A percentile compares a stretch with the other conserved stretches of the same genome.
Evolutionary conservation across 2,329 filamentous ascomycete genomes (phyloP).

Genomic region (Septoria petroselini): DNA sequence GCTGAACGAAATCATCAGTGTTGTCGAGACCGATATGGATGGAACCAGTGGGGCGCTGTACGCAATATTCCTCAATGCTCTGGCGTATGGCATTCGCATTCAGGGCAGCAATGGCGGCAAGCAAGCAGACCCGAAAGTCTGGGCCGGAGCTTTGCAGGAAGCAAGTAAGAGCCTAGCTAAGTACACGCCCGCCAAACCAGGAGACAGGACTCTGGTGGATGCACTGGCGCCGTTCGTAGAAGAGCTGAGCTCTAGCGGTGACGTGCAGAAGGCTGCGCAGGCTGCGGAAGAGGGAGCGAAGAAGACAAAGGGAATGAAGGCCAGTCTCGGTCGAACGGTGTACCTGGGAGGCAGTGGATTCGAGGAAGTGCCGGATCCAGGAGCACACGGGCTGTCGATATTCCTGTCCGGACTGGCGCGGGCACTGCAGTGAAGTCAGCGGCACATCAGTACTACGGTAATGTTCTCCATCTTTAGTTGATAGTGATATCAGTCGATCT

Average conservation of each 20-base stretch:
- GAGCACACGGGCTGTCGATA: slow-evolving; percentile 73
- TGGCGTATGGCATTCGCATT: slow-evolving; percentile 65
- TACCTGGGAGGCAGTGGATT: slow-evolving; percentile 76
- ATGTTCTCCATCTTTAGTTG: neutral
- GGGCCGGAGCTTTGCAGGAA: slow-evolving; percentile 67
- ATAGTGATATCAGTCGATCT: too few relatives aligned
- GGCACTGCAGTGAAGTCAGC: slow-evolving; percentile 38
- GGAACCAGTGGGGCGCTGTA: slow-evolving; percentile 74
- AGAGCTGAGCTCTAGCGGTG: slow-evolving; percentile 61
- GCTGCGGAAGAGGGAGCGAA: slow-evolving; percentile 74
- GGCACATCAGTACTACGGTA: slow-evolving; percentile 3
- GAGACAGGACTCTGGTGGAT: slow-evolving; percentile 88
- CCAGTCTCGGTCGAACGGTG: slow-evolving; percentile 77
- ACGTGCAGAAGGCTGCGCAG: slow-evolving; percentile 68
- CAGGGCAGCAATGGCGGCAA: slow-evolving; percentile 45
- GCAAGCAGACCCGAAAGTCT: slow-evolving; percentile 46
- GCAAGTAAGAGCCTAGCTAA: slow-evolving; percentile 68
- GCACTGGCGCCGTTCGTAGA: slow-evolving; percentile 85
- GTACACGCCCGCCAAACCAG: slow-evolving; percentile 86
- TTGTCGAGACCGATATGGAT: slow-evolving; percentile 69
- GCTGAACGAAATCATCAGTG: slow-evolving; percentile 58
- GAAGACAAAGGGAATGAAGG: slow-evolving; percentile 86
- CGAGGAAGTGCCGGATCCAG: slow-evolving; percentile 70
- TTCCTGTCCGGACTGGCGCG: slow-evolving; percentile 78
- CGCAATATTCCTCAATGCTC: slow-evolving; percentile 85